Conservation (phyloP, 2,329 filamentous ascomycete genomes). For the Colletotrichum nymphaeae region DNA sequence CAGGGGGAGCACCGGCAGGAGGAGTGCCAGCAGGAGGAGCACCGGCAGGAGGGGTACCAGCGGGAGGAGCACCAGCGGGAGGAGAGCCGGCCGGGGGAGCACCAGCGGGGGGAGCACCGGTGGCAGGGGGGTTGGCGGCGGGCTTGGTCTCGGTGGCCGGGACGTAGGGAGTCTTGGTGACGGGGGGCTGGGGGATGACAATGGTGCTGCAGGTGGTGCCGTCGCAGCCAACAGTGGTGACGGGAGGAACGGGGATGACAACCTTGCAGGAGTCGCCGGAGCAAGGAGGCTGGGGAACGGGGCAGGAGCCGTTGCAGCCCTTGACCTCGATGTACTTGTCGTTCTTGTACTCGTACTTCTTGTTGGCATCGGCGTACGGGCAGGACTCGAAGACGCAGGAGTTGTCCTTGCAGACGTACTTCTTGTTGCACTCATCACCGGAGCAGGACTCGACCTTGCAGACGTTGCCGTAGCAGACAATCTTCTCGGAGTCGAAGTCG, state of each 20-base stretch:
- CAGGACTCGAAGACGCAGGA: constrained; percentile 42
- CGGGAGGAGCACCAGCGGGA: background rate
- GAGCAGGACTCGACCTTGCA: constrained; percentile 46
- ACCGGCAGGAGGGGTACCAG: background rate
- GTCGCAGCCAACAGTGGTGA: no score
- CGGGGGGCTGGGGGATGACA: constrained; percentile 41
- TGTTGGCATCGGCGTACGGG: constrained; percentile 38
- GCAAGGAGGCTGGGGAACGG: constrained; percentile 41
- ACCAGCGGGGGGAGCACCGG: background rate
- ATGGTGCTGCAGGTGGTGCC: constrained; percentile 8
- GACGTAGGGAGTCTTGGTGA: constrained; percentile 11
- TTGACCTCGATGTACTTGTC: constrained; percentile 44
- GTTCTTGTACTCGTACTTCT: constrained; percentile 49
- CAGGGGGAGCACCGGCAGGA: background rate
- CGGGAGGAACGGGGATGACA: no score
- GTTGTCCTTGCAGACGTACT: constrained; percentile 40
- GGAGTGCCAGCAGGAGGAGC: background rate
- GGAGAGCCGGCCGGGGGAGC: background rate
- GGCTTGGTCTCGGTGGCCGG: background rate
- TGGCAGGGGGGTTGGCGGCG: background rate
- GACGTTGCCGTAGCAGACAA: constrained; percentile 35
- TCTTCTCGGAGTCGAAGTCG: constrained; percentile 30
- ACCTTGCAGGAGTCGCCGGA: constrained; percentile 43
- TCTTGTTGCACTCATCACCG: constrained; percentile 42
- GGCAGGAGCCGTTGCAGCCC: constrained; percentile 45